Percentiles rank a stretch among this genome's conserved stretches.
Evolutionary conservation across 768 basidiomycete species (phyloP).

Genomic region (Amanita jacksonii): DNA sequence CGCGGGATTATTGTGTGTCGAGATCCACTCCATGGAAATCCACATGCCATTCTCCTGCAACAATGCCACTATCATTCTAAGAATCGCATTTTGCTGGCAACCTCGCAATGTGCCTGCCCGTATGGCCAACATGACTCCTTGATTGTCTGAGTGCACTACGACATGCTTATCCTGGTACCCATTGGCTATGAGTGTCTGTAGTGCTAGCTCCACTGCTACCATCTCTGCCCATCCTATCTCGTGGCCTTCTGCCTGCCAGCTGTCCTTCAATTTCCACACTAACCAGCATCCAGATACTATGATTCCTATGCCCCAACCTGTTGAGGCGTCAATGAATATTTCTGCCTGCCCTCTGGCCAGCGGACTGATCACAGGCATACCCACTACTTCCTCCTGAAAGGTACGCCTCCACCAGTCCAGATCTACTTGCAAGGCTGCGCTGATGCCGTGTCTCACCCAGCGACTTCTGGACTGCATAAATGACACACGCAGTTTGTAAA

Average conservation of each 20-base stretch:
- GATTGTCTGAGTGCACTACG: slow-evolving; percentile 24
- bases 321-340: slow-evolving; percentile 28
- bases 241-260: slow-evolving; percentile 18
- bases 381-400: slow-evolving; percentile 10
- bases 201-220: slow-evolving; percentile 28
- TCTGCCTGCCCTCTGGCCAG: slow-evolving; percentile 8
- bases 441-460: too few species aligned
- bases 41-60: slow-evolving; percentile 17
- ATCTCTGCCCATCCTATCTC: slow-evolving; percentile 36
- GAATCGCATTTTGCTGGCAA: slow-evolving; percentile 19
- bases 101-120: slow-evolving; percentile 20
- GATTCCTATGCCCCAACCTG: slow-evolving; percentile 27
- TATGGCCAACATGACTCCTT: slow-evolving; percentile 23
- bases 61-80: slow-evolving; percentile 17
- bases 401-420: slow-evolving; percentile 18
- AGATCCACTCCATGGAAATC: slow-evolving; percentile 18
- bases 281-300: slow-evolving; percentile 22
- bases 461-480: too few species aligned
- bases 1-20: slow-evolving; percentile 14
- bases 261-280: slow-evolving; percentile 21
- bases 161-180: slow-evolving; percentile 20
- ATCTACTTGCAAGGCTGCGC: too few species aligned
- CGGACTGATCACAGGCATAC: slow-evolving; percentile 10
- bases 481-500: too few species aligned
- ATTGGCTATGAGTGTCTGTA: slow-evolving; percentile 16